phyloP scores from a whole-genome alignment of 176 grass and related monocot genomes.

The Triticum dicoccoides region DNA sequence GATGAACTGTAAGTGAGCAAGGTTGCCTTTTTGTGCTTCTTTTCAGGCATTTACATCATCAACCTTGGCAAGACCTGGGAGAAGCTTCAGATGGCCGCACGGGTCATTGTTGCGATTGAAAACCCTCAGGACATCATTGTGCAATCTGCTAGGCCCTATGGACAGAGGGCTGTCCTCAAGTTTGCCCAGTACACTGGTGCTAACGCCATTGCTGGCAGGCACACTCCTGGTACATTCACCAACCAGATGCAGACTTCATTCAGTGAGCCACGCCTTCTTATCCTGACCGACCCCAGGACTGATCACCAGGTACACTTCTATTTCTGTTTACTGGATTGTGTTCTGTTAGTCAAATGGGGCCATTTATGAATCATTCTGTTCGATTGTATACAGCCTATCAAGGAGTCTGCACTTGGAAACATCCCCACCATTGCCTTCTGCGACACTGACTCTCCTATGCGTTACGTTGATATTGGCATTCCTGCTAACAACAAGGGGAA shows the following conservation, averaged over 20 bases:
- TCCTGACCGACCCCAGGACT: constrained; percentile 88
- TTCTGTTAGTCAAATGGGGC: not conserved
- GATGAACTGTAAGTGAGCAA: not conserved
- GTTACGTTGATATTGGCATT: constrained; percentile 91
- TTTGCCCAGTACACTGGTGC: constrained; percentile 90
- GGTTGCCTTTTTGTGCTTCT: not conserved
- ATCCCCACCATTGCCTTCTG: constrained; percentile 94
- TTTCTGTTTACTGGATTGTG: not conserved
- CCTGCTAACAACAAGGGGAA: constrained; percentile 97
- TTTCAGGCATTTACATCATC: constrained; percentile 79
- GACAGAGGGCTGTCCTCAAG: constrained; percentile 88
- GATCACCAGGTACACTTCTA: constrained; percentile 67
- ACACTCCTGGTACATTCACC: constrained; percentile 94
- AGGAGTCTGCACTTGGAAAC: constrained; percentile 90
- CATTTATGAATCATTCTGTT: not conserved
- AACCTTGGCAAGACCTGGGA: constrained; percentile 89
- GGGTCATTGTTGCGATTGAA: constrained; percentile 81
- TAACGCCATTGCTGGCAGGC: constrained; percentile 85
- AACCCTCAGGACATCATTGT: constrained; percentile 92
- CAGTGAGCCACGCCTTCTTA: constrained; percentile 89
- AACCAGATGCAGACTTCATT: constrained; percentile 91
- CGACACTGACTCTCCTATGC: constrained; percentile 92
- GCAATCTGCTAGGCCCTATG: constrained; percentile 87
- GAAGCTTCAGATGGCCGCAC: constrained; percentile 77
- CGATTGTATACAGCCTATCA: constrained; percentile 63